Percentiles rank a stretch among this genome's conserved stretches.
Conservation (phyloP, 1,139 yeast genomes). For the Wickerhamomyces sp. region DNA sequence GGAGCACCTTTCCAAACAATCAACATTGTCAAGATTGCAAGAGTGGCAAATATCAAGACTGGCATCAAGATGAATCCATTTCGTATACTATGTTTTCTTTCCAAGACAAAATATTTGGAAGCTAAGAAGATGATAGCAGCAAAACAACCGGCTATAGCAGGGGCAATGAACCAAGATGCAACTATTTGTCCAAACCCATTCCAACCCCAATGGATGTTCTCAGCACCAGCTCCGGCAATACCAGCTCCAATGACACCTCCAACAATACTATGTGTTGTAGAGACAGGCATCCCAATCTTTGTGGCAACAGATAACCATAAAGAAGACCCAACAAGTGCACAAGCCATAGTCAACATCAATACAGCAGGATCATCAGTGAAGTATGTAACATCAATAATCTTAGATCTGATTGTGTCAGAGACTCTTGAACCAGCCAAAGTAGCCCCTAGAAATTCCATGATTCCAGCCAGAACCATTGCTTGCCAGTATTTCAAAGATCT, state of each 20-base stretch:
- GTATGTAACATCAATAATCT: conserved; percentile 48
- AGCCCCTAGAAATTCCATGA: conserved; percentile 74
- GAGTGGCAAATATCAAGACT: conserved; percentile 53
- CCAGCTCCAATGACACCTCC: conserved; percentile 77
- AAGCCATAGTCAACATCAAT: conserved; percentile 68
- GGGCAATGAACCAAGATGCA: conserved; percentile 82
- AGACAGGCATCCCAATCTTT: conserved; percentile 64
- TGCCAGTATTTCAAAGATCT: conserved; percentile 68
- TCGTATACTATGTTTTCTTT: conserved; percentile 41
- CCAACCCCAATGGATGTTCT: conserved; percentile 72
- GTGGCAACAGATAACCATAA: conserved; percentile 69
- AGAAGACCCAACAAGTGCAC: conserved; percentile 75
- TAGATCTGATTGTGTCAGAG: conserved; percentile 61
- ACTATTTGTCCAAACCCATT: conserved; percentile 63
- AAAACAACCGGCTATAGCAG: conserved; percentile 62
- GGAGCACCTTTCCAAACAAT: conserved; percentile 76
- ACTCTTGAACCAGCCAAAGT: conserved; percentile 67
- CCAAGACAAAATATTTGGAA: conserved; percentile 58
- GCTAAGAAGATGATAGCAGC: conserved; percentile 54
- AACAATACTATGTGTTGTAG: conserved; percentile 75
- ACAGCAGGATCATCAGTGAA: conserved; percentile 59
- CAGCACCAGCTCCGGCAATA: conserved; percentile 57
- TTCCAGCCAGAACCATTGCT: conserved; percentile 64
- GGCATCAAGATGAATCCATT: conserved; percentile 60
- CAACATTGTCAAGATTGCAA: conserved; percentile 56